phyloP scores from a whole-genome alignment of 192 early-diverging fungal genomes.

The Coemansia sp. region DNA sequence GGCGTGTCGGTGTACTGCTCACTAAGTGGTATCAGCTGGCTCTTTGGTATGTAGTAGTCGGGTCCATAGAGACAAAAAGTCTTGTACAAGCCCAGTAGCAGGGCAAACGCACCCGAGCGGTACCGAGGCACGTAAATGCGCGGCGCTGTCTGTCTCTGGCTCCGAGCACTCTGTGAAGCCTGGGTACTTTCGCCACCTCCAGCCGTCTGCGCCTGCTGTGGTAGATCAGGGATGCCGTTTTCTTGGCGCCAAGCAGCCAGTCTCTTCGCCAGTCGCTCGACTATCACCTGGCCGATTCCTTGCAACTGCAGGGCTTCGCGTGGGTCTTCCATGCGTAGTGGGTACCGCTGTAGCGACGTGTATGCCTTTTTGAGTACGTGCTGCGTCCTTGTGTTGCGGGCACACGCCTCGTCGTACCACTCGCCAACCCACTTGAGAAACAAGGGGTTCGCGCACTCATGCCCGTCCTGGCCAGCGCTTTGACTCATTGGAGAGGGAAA shows the following conservation, averaged over 20 bases:
- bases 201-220: not conserved
- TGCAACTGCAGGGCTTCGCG: constrained; percentile 57
- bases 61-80: constrained; percentile 35
- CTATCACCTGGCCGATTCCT: constrained; percentile 64
- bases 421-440: constrained; percentile 66
- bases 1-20: constrained; percentile 68
- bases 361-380: constrained; percentile 61
- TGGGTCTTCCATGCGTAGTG: constrained; percentile 58
- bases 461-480: constrained; percentile 12
- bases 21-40: constrained; percentile 62
- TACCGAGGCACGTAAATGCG: constrained; percentile 69
- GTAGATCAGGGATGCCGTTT: constrained; percentile 26
- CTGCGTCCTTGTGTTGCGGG: constrained; percentile 52
- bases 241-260: constrained; percentile 57
- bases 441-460: constrained; percentile 65
- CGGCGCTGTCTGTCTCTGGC: constrained; percentile 5
- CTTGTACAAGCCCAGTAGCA: constrained; percentile 65
- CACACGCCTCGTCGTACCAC: constrained; percentile 60
- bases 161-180: not conserved
- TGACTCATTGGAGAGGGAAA: constrained; percentile 2
- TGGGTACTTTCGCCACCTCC: not conserved
- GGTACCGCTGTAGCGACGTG: constrained; percentile 61
- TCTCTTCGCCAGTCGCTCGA: constrained; percentile 52
- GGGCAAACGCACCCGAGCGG: constrained; percentile 76
- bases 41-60: constrained; percentile 60